phyloP scores from a whole-genome alignment of 768 basidiomycete species.

The Royoungia palumana region DNA sequence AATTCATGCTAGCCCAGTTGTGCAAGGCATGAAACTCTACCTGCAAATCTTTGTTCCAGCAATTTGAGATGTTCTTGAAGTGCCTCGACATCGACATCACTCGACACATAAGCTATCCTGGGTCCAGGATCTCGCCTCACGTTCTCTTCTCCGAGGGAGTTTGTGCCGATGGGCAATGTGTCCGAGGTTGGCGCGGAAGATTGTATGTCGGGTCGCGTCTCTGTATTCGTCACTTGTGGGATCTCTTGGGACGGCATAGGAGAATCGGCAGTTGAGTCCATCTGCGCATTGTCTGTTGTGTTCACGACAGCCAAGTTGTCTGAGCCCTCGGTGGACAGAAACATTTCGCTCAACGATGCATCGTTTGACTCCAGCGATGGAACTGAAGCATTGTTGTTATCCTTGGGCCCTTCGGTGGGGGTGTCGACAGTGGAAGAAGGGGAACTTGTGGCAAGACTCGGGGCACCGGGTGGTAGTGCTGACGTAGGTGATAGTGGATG shows the following conservation, averaged over 20 bases:
- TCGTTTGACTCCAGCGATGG: constrained; percentile 1
- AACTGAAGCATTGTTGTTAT: neutral
- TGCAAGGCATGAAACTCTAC: constrained; percentile 34
- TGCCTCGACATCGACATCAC: constrained; percentile 44
- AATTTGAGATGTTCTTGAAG: constrained; percentile 65
- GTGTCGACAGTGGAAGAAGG: neutral
- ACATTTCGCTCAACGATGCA: neutral
- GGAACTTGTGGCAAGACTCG: constrained; percentile 10
- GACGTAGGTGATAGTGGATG: constrained; percentile 42
- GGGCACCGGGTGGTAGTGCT: constrained; percentile 44
- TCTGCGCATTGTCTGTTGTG: neutral
- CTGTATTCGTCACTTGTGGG: neutral
- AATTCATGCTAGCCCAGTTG: constrained; percentile 1
- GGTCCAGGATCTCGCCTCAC: neutral
- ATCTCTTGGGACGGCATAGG: neutral
- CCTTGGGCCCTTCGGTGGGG: neutral
- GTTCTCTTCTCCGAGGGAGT: neutral
- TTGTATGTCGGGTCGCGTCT: neutral
- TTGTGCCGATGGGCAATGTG: neutral
- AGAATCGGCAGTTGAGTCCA: neutral
- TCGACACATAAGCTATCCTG: neutral
- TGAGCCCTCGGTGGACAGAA: neutral
- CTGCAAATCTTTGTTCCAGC: constrained; percentile 75
- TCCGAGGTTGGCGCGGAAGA: neutral
- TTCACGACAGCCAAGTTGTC: neutral